A percentile compares a stretch with the other conserved stretches of the same genome.
These are phyloP conservation scores for Ramaria rubella DNA, from an alignment of 768 basidiomycete species.

Conservation along the genomic window DNA sequence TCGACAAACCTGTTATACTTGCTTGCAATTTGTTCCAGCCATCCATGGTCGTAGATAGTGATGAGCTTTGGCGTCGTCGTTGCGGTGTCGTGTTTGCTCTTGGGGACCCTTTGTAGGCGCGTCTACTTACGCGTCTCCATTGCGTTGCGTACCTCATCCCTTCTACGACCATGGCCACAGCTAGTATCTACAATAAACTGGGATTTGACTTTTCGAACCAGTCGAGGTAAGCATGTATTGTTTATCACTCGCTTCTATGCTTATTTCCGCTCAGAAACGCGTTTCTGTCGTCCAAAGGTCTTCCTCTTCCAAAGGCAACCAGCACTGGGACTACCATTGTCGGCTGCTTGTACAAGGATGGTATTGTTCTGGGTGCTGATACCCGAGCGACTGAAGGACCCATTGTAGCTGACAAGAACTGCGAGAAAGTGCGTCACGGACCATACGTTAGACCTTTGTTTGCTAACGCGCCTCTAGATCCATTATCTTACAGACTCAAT, in stretches of 20 bases:
- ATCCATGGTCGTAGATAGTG: constrained; percentile 30
- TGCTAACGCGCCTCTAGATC: constrained; percentile 49
- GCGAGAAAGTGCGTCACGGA: constrained; percentile 76
- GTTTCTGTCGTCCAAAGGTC: constrained; percentile 62
- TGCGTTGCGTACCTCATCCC: neutral
- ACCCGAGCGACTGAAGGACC: constrained; percentile 91
- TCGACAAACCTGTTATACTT: constrained; percentile 34
- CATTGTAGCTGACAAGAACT: constrained; percentile 99
- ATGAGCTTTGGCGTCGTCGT: neutral
- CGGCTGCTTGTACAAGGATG: constrained; percentile 87
- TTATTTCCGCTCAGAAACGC: constrained; percentile 46
- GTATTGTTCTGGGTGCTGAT: constrained; percentile 92
- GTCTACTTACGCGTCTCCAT: constrained; percentile 9
- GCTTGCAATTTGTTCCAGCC: constrained; percentile 65
- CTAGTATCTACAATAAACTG: constrained; percentile 42
- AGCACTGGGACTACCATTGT: constrained; percentile 98
- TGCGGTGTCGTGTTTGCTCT: neutral
- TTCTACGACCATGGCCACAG: constrained; percentile 34
- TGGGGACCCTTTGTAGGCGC: constrained; percentile 5
- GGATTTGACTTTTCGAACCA: constrained; percentile 80
- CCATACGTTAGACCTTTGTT: neutral
- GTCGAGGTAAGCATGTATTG: constrained; percentile 40
- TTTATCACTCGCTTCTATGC: neutral
- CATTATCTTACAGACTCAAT: constrained; percentile 95
- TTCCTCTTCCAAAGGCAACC: constrained; percentile 75